phyloP scores from a whole-genome alignment of 371 early-diverging fungal genomes.

The Coemansia sp. region DNA sequence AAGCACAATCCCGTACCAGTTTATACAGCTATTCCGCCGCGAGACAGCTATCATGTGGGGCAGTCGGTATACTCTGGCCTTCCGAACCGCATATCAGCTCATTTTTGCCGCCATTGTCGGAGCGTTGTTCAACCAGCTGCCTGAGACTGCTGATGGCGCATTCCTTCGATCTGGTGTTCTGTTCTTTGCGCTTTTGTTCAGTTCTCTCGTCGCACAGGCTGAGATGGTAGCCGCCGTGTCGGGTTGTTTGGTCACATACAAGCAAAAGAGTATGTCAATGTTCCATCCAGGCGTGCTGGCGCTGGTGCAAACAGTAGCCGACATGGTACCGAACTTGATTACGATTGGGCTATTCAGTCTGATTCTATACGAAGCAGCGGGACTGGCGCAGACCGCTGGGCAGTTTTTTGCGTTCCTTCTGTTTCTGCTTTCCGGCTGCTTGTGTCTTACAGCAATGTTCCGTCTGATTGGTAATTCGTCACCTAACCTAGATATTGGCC shows the following conservation, averaged over 20 bases:
- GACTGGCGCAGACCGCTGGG: conserved; percentile 56
- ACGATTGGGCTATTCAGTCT: conserved; percentile 58
- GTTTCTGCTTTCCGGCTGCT: conserved; percentile 54
- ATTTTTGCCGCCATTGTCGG: conserved; percentile 62
- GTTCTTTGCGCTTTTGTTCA: conserved; percentile 50
- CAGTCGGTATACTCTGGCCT: conserved; percentile 9
- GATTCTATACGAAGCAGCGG: conserved; percentile 62
- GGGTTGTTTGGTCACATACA: conserved; percentile 52
- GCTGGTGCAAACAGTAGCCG: conserved; percentile 60
- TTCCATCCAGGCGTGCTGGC: conserved; percentile 66
- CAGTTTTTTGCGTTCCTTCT: conserved; percentile 61
- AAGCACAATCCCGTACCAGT: too few species aligned
- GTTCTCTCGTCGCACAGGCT: conserved; percentile 55
- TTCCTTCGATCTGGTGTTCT: conserved; percentile 70
- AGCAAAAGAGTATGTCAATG: conserved; percentile 67
- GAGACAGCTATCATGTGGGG: too few species aligned
- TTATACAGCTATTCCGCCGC: too few species aligned
- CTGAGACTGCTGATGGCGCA: conserved; percentile 54
- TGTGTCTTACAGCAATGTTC: conserved; percentile 64
- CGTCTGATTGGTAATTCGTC: conserved; percentile 60
- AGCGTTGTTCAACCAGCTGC: conserved; percentile 63
- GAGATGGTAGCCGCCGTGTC: conserved; percentile 47
- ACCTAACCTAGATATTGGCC: conserved; percentile 62
- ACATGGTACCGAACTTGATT: conserved; percentile 54
- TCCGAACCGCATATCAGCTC: conserved; percentile 46